A percentile compares a stretch with the other conserved stretches of the same genome.
Conservation (phyloP, 352 stramenopile species). For the Globisporangium uncinulatum region DNA sequence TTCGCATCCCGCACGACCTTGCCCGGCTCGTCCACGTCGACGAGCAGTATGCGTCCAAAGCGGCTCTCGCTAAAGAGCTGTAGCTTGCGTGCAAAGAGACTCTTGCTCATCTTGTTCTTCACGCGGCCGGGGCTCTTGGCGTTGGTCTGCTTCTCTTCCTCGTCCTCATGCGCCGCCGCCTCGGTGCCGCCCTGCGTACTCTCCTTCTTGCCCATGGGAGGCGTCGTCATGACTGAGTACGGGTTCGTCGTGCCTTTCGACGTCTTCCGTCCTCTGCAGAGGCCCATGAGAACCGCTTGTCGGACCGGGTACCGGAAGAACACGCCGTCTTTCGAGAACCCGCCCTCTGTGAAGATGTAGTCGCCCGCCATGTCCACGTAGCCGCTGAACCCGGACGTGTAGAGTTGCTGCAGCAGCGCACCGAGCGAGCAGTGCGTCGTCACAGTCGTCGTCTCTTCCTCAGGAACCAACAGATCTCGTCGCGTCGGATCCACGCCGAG, state of each 20-base stretch:
- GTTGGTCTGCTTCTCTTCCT: background rate
- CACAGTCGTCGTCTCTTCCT: background rate
- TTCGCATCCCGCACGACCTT: slow-evolving; percentile 21
- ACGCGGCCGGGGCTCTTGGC: background rate
- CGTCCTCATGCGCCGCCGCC: background rate
- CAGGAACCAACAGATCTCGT: background rate
- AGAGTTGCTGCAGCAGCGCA: background rate
- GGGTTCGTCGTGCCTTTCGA: slow-evolving; percentile 20
- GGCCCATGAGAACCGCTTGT: background rate
- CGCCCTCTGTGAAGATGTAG: slow-evolving; percentile 1
- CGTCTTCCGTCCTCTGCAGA: slow-evolving; percentile 9
- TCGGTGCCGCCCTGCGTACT: background rate
- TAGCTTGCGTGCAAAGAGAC: slow-evolving; percentile 40
- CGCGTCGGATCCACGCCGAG: slow-evolving; percentile 10
- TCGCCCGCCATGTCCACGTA: background rate
- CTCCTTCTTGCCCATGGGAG: background rate
- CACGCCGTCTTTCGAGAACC: background rate
- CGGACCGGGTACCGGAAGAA: background rate
- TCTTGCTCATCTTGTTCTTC: slow-evolving; percentile 17
- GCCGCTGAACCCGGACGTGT: slow-evolving; percentile 1
- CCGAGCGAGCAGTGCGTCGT: background rate
- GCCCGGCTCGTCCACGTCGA: slow-evolving; percentile 28
- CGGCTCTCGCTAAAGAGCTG: slow-evolving; percentile 25
- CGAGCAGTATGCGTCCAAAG: slow-evolving; percentile 29
- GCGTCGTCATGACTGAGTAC: background rate